Evolutionary conservation across 2,329 filamentous ascomycete genomes (phyloP), one percentile per base, ranked within the genome.

Genomic region (Aspergillus arachidicola): DNA sequence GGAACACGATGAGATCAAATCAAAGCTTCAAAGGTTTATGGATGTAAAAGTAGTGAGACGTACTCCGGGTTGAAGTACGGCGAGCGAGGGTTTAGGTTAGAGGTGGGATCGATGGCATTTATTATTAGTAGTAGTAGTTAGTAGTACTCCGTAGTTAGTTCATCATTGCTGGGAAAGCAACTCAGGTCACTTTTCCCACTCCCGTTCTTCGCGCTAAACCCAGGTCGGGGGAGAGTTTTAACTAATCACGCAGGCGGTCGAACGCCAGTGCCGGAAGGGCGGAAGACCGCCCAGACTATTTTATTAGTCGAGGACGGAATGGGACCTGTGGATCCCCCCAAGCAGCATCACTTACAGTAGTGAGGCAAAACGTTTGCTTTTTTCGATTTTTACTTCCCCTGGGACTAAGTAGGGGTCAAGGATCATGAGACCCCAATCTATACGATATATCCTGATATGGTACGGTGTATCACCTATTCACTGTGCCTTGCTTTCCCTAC

Each of bases 111-210:
- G 58, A 66, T 59, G 57, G 55, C 34, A 51, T 59, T 66, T 66
- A 66, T 66, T 64, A 66, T 64, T 64, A 66, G 60, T 19, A 62
- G 60, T 36, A 65, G 59, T 55, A n/a, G 9, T 6, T 32, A 36
- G 51, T 55, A 38, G 51, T 55, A 7, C 26, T 28, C 34, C n/a
- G 48, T 55, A 50, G 28, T 50, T 46, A 16, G 56, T 58, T 58
- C 50, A 51, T 51, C 50, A 34, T 34, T 53, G 50, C 14, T 19
- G 30, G 50, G 26, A 32, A n/a, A 36, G 32, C 30, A 34, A 54
- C 51, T 36, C 32, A 54, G 51, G 51, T 36, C 19, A 34, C 30
- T 30, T 48, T 28, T 51, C 48, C 48, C 48, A 51, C 48, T 51
- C 26, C 28, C 48, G 28, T 34, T 16, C 9, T 28, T 30, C 16